Evolutionary conservation across 2,329 filamentous ascomycete species (phyloP).

Genomic region (Penicillium sp.): DNA sequence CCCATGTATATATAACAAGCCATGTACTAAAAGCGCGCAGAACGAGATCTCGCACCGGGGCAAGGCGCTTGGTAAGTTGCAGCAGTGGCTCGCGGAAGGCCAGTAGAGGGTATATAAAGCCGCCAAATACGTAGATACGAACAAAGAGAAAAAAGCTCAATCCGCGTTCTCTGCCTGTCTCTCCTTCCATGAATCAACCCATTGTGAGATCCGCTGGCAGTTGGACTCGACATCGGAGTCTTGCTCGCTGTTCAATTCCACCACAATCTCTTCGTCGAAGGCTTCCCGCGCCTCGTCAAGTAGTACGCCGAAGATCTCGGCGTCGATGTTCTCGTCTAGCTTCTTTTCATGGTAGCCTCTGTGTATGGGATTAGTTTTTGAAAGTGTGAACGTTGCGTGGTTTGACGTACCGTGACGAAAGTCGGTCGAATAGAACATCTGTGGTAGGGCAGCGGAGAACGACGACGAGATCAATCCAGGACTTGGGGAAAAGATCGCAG

Average conservation of each 20-base stretch:
- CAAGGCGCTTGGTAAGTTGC: constrained; percentile 83
- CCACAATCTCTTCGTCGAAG: constrained; percentile 83
- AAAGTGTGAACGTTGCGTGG: not conserved
- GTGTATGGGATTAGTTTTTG: constrained; percentile 1
- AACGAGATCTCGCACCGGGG: constrained; percentile 91
- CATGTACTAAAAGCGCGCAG: constrained; percentile 35
- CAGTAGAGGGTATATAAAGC: constrained; percentile 24
- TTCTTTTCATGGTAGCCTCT: constrained; percentile 84
- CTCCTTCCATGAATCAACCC: constrained; percentile 81
- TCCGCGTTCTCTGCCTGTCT: constrained; percentile 33
- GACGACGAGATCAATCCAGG: constrained; percentile 93
- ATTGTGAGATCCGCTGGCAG: constrained; percentile 76
- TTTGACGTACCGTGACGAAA: constrained; percentile 64
- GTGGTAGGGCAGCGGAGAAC: constrained; percentile 80
- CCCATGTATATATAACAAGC: not conserved
- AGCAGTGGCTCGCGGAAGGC: constrained; percentile 69
- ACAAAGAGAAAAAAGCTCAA: constrained; percentile 19
- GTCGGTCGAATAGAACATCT: constrained; percentile 77
- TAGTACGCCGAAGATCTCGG: constrained; percentile 95
- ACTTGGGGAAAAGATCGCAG: constrained; percentile 89
- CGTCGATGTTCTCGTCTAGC: constrained; percentile 92
- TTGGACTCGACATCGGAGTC: constrained; percentile 87
- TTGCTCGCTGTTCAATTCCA: constrained; percentile 81
- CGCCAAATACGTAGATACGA: constrained; percentile 6
- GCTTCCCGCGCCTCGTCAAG: constrained; percentile 85